These are phyloP conservation scores for Thymus mandschuricus DNA, from an alignment of 257 asterid species.

Conservation along the genomic window DNA sequence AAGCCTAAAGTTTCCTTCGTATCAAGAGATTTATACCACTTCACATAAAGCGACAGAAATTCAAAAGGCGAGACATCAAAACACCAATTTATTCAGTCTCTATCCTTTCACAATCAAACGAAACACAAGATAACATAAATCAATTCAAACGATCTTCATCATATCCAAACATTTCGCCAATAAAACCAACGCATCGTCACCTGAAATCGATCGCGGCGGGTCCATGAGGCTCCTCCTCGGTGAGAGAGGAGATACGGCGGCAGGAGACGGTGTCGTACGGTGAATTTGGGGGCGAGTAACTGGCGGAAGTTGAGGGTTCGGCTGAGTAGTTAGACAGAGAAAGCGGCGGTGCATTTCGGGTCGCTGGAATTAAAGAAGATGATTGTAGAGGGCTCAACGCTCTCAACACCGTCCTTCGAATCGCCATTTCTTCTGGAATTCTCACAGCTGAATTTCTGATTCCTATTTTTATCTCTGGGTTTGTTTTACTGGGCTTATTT, in stretches of 20 bases:
- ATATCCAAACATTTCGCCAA: neutral
- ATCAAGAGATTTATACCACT: neutral
- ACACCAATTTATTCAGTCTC: neutral
- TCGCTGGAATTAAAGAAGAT: conserved; percentile 26
- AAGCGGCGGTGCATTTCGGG: conserved; percentile 21
- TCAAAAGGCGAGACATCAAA: neutral
- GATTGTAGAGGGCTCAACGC: conserved; percentile 38
- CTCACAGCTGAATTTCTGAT: neutral
- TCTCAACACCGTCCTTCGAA: conserved; percentile 39
- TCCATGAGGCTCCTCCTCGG: conserved; percentile 45
- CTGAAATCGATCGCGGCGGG: conserved; percentile 58
- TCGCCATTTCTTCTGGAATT: conserved; percentile 47
- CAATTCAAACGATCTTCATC: conserved; percentile 5
- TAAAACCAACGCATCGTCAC: conserved; percentile 31
- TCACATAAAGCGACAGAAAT: neutral
- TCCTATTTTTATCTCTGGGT: too few species aligned
- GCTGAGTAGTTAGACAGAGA: conserved; percentile 23
- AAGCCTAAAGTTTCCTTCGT: neutral
- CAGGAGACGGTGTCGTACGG: conserved; percentile 35
- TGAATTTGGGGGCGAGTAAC: conserved; percentile 30
- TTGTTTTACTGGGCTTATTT: too few species aligned
- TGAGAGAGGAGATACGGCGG: conserved; percentile 47
- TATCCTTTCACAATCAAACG: neutral
- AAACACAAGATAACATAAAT: neutral
- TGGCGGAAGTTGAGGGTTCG: conserved; percentile 36